Percentiles rank a stretch among this genome's conserved stretches.
Evolutionary conservation across 108 stramenopile species (phyloP).

Genomic region (Nitzschia sp.): DNA sequence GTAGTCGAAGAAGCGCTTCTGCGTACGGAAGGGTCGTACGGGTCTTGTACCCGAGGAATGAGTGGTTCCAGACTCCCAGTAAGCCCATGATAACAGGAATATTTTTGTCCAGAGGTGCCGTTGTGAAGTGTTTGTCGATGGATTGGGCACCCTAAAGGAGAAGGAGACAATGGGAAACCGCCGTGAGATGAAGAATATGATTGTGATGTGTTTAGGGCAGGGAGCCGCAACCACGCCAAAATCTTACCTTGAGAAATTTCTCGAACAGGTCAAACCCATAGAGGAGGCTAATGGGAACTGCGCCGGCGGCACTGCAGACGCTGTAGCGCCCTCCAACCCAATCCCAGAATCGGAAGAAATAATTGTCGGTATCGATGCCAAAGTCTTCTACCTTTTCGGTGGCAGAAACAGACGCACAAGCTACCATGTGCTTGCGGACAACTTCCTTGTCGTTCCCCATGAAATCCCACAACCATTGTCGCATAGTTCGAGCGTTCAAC

Average conservation of each 20-base stretch:
- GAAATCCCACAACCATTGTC: slow-evolving; percentile 96
- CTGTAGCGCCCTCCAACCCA: slow-evolving; percentile 97
- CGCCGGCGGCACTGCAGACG: slow-evolving; percentile 93
- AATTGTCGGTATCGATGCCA: slow-evolving; percentile 88
- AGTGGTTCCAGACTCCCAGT: slow-evolving; percentile 98
- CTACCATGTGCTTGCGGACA: slow-evolving; percentile 96
- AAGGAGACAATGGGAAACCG: not conserved
- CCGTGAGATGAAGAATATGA: not conserved
- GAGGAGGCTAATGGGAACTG: slow-evolving; percentile 89
- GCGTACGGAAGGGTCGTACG: slow-evolving; percentile 93
- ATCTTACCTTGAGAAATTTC: slow-evolving; percentile 85
- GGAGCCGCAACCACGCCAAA: not conserved
- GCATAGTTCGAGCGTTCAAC: slow-evolving; percentile 97
- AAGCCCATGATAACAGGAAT: slow-evolving; percentile 98
- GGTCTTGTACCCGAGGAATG: slow-evolving; percentile 91
- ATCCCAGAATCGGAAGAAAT: slow-evolving; percentile 95
- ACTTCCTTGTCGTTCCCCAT: slow-evolving; percentile 91
- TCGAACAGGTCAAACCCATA: slow-evolving; percentile 93
- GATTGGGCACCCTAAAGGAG: slow-evolving; percentile 88
- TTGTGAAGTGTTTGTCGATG: slow-evolving; percentile 95
- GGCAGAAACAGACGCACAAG: slow-evolving; percentile 79
- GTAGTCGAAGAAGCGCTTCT: slow-evolving; percentile 94
- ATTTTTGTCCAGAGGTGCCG: slow-evolving; percentile 90
- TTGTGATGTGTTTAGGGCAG: no score
- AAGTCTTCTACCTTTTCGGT: slow-evolving; percentile 80